These are phyloP conservation scores for Hypoxylon lenormandii DNA, from an alignment of 495 filamentous ascomycete genomes.

Conservation along the genomic window DNA sequence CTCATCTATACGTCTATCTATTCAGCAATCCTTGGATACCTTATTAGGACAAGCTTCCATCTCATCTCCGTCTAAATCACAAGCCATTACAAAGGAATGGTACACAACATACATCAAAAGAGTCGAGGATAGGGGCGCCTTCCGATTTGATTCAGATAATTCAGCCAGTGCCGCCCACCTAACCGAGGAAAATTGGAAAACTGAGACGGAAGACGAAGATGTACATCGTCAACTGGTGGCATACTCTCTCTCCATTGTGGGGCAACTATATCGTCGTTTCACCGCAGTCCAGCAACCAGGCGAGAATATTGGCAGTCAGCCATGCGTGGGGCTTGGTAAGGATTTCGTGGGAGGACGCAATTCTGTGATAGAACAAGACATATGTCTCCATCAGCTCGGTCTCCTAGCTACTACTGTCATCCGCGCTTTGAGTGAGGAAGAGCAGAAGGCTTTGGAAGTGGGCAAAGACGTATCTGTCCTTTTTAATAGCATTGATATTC, in stretches of 20 bases:
- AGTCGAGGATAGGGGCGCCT: slow-evolving; percentile 27
- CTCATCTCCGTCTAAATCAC: background rate
- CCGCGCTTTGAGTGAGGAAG: slow-evolving; percentile 38
- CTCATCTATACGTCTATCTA: slow-evolving; percentile 39
- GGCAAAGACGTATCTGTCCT: slow-evolving; percentile 51
- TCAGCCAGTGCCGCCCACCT: background rate
- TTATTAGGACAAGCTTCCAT: slow-evolving; percentile 2
- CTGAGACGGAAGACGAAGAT: background rate
- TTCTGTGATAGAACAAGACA: slow-evolving; percentile 31
- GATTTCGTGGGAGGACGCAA: slow-evolving; percentile 12
- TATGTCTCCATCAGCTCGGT: slow-evolving; percentile 45
- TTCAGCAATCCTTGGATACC: slow-evolving; percentile 24
- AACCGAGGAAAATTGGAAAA: slow-evolving; percentile 8
- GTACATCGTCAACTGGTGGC: slow-evolving; percentile 20
- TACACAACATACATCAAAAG: slow-evolving; percentile 16
- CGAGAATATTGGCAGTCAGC: background rate
- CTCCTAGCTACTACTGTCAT: slow-evolving; percentile 46
- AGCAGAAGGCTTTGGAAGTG: slow-evolving; percentile 45
- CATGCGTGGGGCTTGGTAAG: slow-evolving; percentile 19
- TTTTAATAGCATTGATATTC: slow-evolving; percentile 36
- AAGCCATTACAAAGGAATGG: slow-evolving; percentile 40
- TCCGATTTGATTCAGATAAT: slow-evolving; percentile 27
- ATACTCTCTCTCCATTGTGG: slow-evolving; percentile 45
- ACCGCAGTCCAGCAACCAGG: slow-evolving; percentile 17
- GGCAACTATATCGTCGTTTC: slow-evolving; percentile 49